A percentile compares a stretch with the other conserved stretches of the same genome.
Conservation (phyloP, 805 yeast genomes). For the Saccharomycopsis schoenii region DNA sequence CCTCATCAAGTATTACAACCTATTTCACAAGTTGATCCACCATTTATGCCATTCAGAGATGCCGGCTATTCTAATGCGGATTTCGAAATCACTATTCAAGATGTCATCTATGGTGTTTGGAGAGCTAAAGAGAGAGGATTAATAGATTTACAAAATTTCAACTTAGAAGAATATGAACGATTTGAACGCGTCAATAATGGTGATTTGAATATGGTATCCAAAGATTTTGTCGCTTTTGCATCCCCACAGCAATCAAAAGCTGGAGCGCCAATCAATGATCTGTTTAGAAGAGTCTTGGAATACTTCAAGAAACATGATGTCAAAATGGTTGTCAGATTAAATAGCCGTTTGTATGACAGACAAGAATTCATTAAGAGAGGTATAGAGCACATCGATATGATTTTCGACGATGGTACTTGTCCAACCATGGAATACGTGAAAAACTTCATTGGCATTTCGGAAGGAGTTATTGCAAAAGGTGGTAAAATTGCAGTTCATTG, state of each 20-base stretch:
- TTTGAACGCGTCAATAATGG: constrained; percentile 96
- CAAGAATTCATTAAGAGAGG: constrained; percentile 73
- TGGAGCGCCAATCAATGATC: constrained; percentile 51
- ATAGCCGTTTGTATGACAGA: constrained; percentile 84
- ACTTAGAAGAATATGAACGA: constrained; percentile 87
- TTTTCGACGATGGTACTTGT: constrained; percentile 96
- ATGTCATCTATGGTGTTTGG: constrained; percentile 94
- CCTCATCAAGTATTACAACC: constrained; percentile 98
- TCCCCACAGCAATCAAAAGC: constrained; percentile 72
- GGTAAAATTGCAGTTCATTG: constrained; percentile 99
- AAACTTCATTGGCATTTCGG: constrained; percentile 91
- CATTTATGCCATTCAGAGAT: constrained; percentile 90
- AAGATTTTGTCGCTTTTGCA: constrained; percentile 95
- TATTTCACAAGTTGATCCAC: constrained; percentile 82
- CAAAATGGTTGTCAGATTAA: constrained; percentile 81
- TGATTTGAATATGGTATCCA: constrained; percentile 84
- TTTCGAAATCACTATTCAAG: constrained; percentile 88
- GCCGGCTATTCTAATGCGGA: constrained; percentile 97
- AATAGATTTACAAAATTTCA: constrained; percentile 77
- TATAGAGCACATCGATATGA: constrained; percentile 88
- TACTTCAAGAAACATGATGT: constrained; percentile 69
- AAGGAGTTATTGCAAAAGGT: constrained; percentile 71
- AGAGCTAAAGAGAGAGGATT: constrained; percentile 89
- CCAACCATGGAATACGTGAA: constrained; percentile 91
- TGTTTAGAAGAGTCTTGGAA: constrained; percentile 71